Evolutionary conservation across 345 rosid species (phyloP), one percentile per base, ranked within the genome.

Genomic region (Chamaenerion angustifolium): DNA sequence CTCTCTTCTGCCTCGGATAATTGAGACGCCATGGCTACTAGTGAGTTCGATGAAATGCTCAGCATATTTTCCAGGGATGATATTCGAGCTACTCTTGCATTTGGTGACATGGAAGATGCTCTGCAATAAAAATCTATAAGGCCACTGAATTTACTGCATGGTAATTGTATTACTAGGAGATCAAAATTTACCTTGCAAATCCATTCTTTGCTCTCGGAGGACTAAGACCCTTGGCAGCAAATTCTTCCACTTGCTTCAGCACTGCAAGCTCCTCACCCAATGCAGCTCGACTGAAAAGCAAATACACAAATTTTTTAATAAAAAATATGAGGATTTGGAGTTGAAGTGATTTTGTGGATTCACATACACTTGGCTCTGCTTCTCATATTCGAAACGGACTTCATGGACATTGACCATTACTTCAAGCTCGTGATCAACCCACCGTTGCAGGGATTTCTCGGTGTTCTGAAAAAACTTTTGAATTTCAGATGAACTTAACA

Each of bases 401-500:
- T 82, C 98, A 64, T 87, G 96, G 71, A 92, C 90, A 71, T 92
- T 82, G 72, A 92, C 98, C 95, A 87, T 84, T 66, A 92, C 96
- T 75, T 92, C 96, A 60, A 92, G 76, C 71, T 92, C 98, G 52
- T 92, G 90, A 52, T 92, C 90, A 55, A 92, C 84, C 95, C 95
- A 92, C 10, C 93, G 87, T 49, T 84, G 96, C 41, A 92, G 70
- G 48, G 90, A 71, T 62, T 92, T 92, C 71, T 92, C 98, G 66
- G 87, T 87, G 60, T 67, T 84, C 98, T 80, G 60, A 59, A 64
- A 31, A 8, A 44, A 54, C 51, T 37, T 62, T 45, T 42, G 21
- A 54, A 42, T 50, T 51, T 48, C 25, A 49, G 52, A 35, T 49
- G 50, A 12, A 58, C 55, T 16, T 62, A 40, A 53, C 10, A 43